Base-by-base conservation (phyloP, 495 filamentous ascomycete genomes). In the Podospora pseudocomata region DNA sequence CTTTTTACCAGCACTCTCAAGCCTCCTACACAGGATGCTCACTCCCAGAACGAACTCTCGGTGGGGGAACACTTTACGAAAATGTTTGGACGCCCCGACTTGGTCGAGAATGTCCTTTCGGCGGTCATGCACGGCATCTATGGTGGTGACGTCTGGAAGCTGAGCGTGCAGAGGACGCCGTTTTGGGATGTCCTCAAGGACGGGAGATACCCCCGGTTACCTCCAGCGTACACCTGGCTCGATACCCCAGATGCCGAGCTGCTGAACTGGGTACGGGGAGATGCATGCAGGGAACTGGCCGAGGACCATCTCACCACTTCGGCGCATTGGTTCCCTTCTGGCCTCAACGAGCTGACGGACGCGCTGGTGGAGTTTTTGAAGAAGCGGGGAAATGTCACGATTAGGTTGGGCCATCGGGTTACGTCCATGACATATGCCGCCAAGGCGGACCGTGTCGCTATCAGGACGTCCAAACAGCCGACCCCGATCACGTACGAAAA, bases 61-160 rank as follows among this genome's bases (percentile, higher is more conserved):
- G 78, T 97, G 28, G 90, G 86, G 5, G 81, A 85, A 0, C 97
- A 91, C 73, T 80, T 93, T 23, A 76, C 79, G 2, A 81, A 88
- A 19, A 76, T 87, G 16, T 78, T 90, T 34, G 83, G 85, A 39
- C 76, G 81, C 11, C 72, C 73, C 13, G 74, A 82, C 3, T 54
- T 92, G 5, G 89, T 89, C 32, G 81, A 97, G 54, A 96, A 96
- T 70, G 27, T 97, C 2, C 75, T 89, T 2, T 96, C 92, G 3
- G 91, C 88, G 30, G 77, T 92, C n/a, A 76, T 90, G 27, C 95
- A 97, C 79, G 96, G 96, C 13, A 92, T 98, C 19, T 96, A 94
- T 72, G 96, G 93, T n/a, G 96, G 96, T 58, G 91, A 97, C 80
- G 87, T 96, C 54, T 86, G 90, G 73, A 83, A 89, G 74, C 81